phyloP scores from a whole-genome alignment of 2,329 filamentous ascomycete genomes.

The Diaporthe australafricana region DNA sequence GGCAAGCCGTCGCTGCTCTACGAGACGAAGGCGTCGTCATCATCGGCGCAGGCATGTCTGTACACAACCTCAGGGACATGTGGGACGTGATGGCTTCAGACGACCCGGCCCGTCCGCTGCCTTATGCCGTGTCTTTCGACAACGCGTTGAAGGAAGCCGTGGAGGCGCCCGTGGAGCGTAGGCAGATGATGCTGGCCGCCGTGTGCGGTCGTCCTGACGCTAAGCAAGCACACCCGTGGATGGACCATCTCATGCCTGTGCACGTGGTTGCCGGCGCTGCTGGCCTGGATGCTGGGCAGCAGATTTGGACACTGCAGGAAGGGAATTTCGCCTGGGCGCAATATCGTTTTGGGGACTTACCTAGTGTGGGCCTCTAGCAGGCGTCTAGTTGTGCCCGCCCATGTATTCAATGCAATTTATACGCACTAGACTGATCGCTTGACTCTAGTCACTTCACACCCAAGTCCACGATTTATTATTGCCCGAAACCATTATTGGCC shows the following conservation, averaged over 20 bases:
- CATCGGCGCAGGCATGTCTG: slow-evolving; percentile 80
- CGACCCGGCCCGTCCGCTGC: slow-evolving; percentile 56
- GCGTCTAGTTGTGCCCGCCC: neutral
- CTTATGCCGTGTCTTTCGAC: slow-evolving; percentile 74
- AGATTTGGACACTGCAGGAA: slow-evolving; percentile 37
- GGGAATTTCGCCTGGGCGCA: slow-evolving; percentile 38
- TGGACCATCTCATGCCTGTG: slow-evolving; percentile 63
- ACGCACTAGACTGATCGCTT: neutral
- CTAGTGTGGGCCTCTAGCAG: neutral
- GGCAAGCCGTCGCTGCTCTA: slow-evolving; percentile 72
- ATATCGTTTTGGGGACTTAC: slow-evolving; percentile 34
- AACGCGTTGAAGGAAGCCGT: slow-evolving; percentile 75
- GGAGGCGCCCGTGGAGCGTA: slow-evolving; percentile 51
- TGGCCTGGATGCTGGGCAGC: slow-evolving; percentile 40
- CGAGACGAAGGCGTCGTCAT: slow-evolving; percentile 76
- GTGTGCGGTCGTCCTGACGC: slow-evolving; percentile 57
- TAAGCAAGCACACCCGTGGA: slow-evolving; percentile 59
- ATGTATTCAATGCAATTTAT: too few relatives aligned
- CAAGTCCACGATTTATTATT: too few relatives aligned
- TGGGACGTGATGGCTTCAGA: slow-evolving; percentile 51
- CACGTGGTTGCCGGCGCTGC: slow-evolving; percentile 60
- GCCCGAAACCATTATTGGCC: too few relatives aligned
- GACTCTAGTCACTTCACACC: neutral
- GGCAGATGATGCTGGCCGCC: slow-evolving; percentile 54
- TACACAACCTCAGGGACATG: slow-evolving; percentile 74